Evolutionary conservation across 2,329 filamentous ascomycete species (phyloP).

Genomic region (Colletotrichum melonis): DNA sequence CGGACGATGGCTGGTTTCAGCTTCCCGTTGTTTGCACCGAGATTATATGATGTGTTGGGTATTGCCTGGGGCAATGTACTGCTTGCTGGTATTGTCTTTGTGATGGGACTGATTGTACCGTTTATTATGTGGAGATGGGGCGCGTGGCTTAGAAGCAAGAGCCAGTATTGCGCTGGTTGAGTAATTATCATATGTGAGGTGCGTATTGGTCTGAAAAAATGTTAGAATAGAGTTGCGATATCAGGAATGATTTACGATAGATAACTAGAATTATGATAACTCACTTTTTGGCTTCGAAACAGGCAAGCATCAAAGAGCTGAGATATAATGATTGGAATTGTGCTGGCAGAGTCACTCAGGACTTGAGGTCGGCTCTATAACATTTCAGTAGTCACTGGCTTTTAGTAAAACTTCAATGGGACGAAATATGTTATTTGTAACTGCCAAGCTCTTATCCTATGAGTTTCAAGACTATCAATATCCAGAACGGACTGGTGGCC

Average conservation of each 20-base stretch:
- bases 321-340: too few species aligned
- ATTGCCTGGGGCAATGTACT: constrained; percentile 59
- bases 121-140: constrained; percentile 38
- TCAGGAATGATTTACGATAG: background rate
- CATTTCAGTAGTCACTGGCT: too few species aligned
- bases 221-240: background rate
- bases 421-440: too few species aligned
- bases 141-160: constrained; percentile 37
- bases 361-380: too few species aligned
- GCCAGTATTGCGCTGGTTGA: constrained; percentile 33
- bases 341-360: too few species aligned
- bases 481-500: too few species aligned
- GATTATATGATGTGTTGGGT: constrained; percentile 50
- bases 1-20: constrained; percentile 66
- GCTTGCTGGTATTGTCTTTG: constrained; percentile 42
- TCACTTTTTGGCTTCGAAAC: background rate
- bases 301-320: background rate
- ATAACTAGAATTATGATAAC: background rate
- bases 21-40: constrained; percentile 68
- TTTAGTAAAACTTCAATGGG: too few species aligned
- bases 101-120: constrained; percentile 36
- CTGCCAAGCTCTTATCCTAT: too few species aligned
- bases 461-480: background rate
- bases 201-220: too few species aligned
- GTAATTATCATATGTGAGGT: too few species aligned